Conservation (phyloP, 164 flowering plant genomes). For the Vitis rotundifolia region DNA sequence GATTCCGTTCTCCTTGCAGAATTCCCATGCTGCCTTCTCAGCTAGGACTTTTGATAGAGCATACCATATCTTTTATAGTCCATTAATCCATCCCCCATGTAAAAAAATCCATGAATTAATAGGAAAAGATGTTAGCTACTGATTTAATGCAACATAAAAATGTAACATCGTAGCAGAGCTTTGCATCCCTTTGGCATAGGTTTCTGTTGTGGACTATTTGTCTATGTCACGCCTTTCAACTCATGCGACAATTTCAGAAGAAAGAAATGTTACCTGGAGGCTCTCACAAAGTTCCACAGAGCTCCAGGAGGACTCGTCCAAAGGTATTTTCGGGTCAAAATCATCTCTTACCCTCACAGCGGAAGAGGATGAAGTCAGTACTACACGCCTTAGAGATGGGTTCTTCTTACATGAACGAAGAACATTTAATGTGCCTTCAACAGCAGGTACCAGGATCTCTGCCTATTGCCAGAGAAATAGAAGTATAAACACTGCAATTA, state of each 20-base stretch:
- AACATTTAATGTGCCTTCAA: conserved; percentile 84
- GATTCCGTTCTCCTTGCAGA: conserved; percentile 59
- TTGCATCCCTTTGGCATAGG: no score
- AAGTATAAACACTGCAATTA: no score
- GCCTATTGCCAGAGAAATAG: conserved; percentile 29
- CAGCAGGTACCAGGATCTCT: conserved; percentile 76
- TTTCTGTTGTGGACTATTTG: no score
- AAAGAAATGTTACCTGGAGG: conserved; percentile 39
- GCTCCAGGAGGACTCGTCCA: conserved; percentile 89
- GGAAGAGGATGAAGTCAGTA: conserved; percentile 86
- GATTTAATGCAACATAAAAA: no score
- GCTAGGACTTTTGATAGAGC: conserved; percentile 75
- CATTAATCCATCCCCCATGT: background rate
- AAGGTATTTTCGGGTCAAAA: conserved; percentile 50
- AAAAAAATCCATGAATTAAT: background rate
- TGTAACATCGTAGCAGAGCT: no score
- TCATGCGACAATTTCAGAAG: no score
- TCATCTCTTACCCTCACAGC: conserved; percentile 64
- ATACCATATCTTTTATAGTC: conserved; percentile 68
- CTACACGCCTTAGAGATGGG: conserved; percentile 70
- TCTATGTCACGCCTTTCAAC: no score
- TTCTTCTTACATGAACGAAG: conserved; percentile 77
- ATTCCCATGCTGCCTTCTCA: conserved; percentile 88
- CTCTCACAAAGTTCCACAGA: conserved; percentile 64
- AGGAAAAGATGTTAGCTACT: background rate